A percentile compares a stretch with the other conserved stretches of the same genome.
phyloP scores from a whole-genome alignment of 2,329 filamentous ascomycete species.

The Colletotrichum viniferum region DNA sequence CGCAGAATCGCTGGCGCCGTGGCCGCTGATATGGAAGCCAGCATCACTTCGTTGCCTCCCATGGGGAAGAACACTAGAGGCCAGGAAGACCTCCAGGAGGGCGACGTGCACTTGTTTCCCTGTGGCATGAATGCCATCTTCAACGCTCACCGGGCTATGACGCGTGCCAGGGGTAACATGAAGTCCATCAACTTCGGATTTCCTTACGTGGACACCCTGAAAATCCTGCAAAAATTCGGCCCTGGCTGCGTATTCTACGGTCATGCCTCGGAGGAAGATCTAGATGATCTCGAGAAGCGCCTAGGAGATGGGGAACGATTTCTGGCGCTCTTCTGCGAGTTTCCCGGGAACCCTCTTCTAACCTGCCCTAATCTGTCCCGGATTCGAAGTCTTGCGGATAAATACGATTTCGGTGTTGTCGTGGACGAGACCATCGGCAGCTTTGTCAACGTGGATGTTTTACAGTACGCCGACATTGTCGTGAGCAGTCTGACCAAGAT shows the following conservation, averaged over 20 bases:
- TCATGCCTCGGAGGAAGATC: conserved; percentile 73
- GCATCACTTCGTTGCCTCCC: conserved; percentile 54
- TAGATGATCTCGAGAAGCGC: conserved; percentile 81
- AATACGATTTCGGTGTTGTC: conserved; percentile 87
- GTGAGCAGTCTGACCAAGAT: conserved; percentile 96
- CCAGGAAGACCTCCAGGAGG: conserved; percentile 72
- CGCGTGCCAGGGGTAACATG: conserved; percentile 64
- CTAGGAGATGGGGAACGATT: conserved; percentile 76
- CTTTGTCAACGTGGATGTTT: conserved; percentile 92
- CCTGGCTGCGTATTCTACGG: conserved; percentile 90
- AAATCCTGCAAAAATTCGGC: conserved; percentile 93
- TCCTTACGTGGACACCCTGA: conserved; percentile 95
- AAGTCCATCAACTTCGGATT: conserved; percentile 96
- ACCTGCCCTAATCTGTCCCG: conserved; percentile 82
- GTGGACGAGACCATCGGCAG: conserved; percentile 97
- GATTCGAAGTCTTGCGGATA: conserved; percentile 80
- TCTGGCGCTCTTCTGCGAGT: conserved; percentile 90
- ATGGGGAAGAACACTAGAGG: conserved; percentile 56
- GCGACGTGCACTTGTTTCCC: conserved; percentile 88
- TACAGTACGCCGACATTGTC: conserved; percentile 87
- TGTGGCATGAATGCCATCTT: conserved; percentile 96
- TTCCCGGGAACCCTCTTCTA: conserved; percentile 90
- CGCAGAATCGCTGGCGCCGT: conserved; percentile 88
- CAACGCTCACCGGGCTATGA: conserved; percentile 78
- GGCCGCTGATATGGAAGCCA: conserved; percentile 71